Evolutionary conservation across 208 protist genomes (phyloP), one percentile per base, ranked within the genome.

Genomic region (Angomonas ambiguus): DNA sequence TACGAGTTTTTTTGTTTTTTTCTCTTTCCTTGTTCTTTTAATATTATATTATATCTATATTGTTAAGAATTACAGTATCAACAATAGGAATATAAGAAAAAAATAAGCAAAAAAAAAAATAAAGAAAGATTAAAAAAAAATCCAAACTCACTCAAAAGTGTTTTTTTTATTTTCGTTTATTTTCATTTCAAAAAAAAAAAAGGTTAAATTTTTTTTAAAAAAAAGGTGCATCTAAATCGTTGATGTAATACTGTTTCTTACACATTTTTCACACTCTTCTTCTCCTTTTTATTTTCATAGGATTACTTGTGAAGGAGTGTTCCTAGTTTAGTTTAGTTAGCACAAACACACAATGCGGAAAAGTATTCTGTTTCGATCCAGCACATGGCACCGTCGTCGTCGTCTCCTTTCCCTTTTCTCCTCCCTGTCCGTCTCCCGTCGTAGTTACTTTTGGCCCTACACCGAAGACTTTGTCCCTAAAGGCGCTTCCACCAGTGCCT

Each of bases 381-480:
- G 30, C 62, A n/a, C 28, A 28, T 34, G n/a, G 49, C 45, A 18
- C 0, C 2, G 61, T 5, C 24, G 2, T 18, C 25, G 56, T 31
- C 20, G 35, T 24, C 16, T 8, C 38, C 61, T 2, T 32, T 42
- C 22, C 27, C 51, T 8, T 41, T 30, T 18, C 35, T 53, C 45
- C 32, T 3, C 67, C 22, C 59, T 75, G 28, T 30, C 25, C 24
- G 34, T 31, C 18, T 6, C 77, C 10, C 49, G 24, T n/a, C 84
- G 88, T 27, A 70, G 24, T 20, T 94, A 94, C 66, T 91, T 78
- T 61, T 90, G 79, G 80, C 85, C 82, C 0, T 89, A 89, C 64
- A 77, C 67, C 51, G 85, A 91, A 18, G 80, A 94, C 71, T 85
- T 94, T 69, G 79, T 94, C 16, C 88, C 88, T 0, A 69, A 80